Evolutionary conservation across 2,329 filamentous ascomycete species (phyloP), one percentile per base, ranked within the genome.

Genomic region (Aspergillus eucalypticola): DNA sequence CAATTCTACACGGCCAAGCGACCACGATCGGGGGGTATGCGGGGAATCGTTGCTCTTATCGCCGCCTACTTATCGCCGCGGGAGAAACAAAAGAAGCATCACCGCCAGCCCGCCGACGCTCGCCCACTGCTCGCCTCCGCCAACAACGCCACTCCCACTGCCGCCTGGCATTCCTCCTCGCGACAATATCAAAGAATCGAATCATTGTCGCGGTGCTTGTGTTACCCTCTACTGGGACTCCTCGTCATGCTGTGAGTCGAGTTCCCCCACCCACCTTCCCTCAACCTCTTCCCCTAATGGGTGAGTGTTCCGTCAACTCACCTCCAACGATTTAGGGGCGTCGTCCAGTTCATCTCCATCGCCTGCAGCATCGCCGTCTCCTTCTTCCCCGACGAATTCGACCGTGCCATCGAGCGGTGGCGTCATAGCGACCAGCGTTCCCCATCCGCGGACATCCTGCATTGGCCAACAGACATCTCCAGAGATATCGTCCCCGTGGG

Each of bases 401-500:
- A 78, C 58, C 71, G 71, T 21, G 72, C 72, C 51, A 69, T 73
- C 42, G 66, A 69, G 32, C 62, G 60, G 46, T 84, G 81, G 81
- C 78, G 74, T 38, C 68, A 73, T 25, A 67, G 72, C 8, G 73
- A 75, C 35, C 67, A 77, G 21, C 73, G 73, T 15, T 69, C 73
- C 56, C 72, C 32, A 5, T 35, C 74, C 6, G 70, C 76, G 58
- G 77, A 79, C 25, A 68, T 76, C 7, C 63, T 58, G 10, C 73
- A 69, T 59, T 81, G 76, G 77, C 78, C 82, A 0, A 78, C 81
- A 1, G 81, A 84, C 66, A 75, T 81, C 62, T 83, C 82, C 3
- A 78, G 76, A 21, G 81, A 82, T 60, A 78, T 84, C 32, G 69
- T 73, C 1, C 82, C 83, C 0, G 78, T 83, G 11, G 76, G 74